Base-by-base conservation (phyloP, 2,329 filamentous ascomycete genomes). In the Leptographium lundbergii region DNA sequence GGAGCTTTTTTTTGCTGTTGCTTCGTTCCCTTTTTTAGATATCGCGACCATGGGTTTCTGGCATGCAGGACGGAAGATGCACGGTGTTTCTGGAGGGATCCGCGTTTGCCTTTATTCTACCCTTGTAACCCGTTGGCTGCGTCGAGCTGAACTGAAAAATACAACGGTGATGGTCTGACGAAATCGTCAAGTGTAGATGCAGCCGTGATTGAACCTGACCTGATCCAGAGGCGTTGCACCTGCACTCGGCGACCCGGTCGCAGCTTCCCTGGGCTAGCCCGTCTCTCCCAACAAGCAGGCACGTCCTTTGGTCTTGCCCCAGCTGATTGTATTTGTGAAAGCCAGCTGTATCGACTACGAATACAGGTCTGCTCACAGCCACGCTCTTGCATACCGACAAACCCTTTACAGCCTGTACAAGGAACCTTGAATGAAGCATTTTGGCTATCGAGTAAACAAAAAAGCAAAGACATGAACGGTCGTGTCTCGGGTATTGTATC, bases 391-490 rank as follows among this genome's bases (percentile, higher is more conserved):
- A 29, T 29, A 29, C 5, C 27, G 27, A 29, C 27, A 7, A 29
- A 7, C 27, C 4, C 27, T 5, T 29, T 7, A 29, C 27, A 29
- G 7, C 27, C 27, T n/a, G n/a, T n/a, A 7, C 27, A 29, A 7
- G 7, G 7, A 29, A 7, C 4, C 27, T 29, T 29, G 27, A 9
- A 9, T 10, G 10, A 34, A 34, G 32, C 32, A 9, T 17, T 39
- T 17, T 39, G 0, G 63, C 72, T 77, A 61, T 6, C 6, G 17
- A 34, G 10, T 24, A 39, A 5, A n/a, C 39, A 2, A 52, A 25
- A 47, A 24, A 4, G 2, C 7, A 47, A 47, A 47, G 19, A 47
- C 22, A 22, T 48, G n/a, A 48, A 48, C 45, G 36, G 36, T 2
- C 36, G 50, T 50, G 10, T 13, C 10, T 14, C 34, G 34, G 34